Conservation (phyloP, 495 filamentous ascomycete genomes). For the Aspergillus leporis region DNA sequence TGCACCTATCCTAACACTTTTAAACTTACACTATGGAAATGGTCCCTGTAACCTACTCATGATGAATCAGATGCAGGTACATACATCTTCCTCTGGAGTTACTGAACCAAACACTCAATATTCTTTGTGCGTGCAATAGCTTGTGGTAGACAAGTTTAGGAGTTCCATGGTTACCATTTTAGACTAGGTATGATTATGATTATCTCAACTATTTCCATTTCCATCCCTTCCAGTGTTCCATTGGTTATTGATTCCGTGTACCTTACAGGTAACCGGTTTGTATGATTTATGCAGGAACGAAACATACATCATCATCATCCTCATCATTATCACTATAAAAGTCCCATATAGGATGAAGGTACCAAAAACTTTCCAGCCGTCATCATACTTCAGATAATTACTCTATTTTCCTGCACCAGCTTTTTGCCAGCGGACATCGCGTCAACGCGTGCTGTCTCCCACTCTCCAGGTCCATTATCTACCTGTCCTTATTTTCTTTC, state of each 20-base stretch:
- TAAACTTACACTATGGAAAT: background rate
- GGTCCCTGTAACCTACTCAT: background rate
- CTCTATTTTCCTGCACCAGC: background rate
- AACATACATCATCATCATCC: background rate
- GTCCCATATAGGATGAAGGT: background rate
- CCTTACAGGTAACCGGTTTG: constrained; percentile 7
- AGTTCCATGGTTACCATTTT: background rate
- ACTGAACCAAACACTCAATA: background rate
- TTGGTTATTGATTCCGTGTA: background rate
- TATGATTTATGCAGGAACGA: constrained; percentile 7
- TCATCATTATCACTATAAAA: background rate
- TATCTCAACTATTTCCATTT: background rate
- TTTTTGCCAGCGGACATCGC: background rate
- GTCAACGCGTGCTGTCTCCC: background rate
- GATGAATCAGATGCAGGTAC: background rate
- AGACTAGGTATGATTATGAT: background rate
- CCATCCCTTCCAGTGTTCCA: background rate
- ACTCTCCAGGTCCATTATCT: too few species aligned
- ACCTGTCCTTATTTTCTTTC: background rate
- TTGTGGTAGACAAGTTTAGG: too few species aligned
- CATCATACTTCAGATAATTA: background rate
- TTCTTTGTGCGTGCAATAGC: background rate
- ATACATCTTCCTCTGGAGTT: background rate
- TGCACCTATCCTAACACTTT: background rate
- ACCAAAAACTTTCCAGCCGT: background rate